These are phyloP conservation scores for Saprolegnia parasitica DNA, from an alignment of 352 stramenopile genomes.

Conservation along the genomic window DNA sequence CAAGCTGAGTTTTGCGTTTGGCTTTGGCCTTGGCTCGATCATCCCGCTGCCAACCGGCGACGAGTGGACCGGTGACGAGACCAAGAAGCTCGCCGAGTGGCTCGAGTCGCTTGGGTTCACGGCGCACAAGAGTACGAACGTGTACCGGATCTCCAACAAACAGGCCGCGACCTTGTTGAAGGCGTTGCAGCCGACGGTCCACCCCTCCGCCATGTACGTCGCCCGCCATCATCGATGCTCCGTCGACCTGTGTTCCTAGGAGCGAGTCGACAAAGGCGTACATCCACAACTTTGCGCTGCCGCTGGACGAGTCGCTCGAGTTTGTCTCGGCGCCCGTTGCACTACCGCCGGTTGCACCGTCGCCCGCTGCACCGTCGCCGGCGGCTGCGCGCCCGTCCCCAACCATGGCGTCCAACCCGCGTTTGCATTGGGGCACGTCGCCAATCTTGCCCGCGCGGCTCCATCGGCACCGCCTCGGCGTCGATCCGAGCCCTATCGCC, in stretches of 20 bases:
- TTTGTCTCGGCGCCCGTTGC: neutral
- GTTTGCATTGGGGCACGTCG: neutral
- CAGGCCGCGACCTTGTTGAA: constrained; percentile 55
- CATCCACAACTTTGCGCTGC: neutral
- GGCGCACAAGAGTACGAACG: constrained; percentile 36
- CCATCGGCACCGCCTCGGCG: neutral
- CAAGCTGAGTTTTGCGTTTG: constrained; percentile 46
- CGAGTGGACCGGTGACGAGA: constrained; percentile 37
- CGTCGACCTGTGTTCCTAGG: no score
- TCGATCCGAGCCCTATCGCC: neutral
- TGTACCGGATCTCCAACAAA: constrained; percentile 50
- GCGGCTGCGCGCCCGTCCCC: no score
- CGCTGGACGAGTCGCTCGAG: neutral
- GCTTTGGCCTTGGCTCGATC: constrained; percentile 52
- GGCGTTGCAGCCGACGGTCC: neutral
- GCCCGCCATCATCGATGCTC: no score
- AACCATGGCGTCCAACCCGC: no score
- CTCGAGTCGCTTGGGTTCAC: constrained; percentile 50
- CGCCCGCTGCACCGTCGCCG: neutral
- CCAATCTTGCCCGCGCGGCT: neutral
- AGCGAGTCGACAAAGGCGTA: neutral
- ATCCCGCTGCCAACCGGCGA: constrained; percentile 40
- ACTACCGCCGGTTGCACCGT: neutral
- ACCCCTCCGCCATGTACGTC: neutral
- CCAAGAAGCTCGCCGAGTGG: constrained; percentile 40